These are phyloP conservation scores for Mrakia frigida DNA, from an alignment of 768 basidiomycete species.

Conservation along the genomic window DNA sequence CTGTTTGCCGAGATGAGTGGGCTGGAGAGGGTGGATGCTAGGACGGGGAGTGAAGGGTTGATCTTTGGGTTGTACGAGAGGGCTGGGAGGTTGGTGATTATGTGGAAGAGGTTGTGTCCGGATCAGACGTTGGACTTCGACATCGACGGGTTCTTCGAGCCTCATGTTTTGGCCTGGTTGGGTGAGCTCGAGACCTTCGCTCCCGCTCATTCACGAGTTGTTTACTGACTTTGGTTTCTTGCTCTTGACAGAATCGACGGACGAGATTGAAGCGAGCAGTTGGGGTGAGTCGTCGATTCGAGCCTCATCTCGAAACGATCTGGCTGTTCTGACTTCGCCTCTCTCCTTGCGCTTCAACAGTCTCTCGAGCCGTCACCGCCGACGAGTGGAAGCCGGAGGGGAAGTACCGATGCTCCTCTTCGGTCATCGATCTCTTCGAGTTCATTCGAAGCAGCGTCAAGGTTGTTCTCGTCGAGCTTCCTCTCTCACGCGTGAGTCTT, in stretches of 20 bases:
- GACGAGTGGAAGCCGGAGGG: neutral
- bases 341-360: neutral
- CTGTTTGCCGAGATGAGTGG: neutral
- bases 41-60: neutral
- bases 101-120: slow-evolving; percentile 3
- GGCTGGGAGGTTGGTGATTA: neutral
- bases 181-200: neutral
- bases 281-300: neutral
- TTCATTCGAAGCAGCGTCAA: neutral
- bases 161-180: neutral
- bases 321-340: neutral
- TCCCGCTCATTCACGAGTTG: neutral
- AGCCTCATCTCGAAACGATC: neutral
- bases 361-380: neutral
- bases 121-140: neutral
- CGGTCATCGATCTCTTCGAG: neutral
- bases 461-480: neutral
- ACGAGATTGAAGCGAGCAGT: neutral
- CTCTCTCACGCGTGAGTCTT: neutral
- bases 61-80: neutral
- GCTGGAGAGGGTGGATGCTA: neutral
- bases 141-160: neutral
- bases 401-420: neutral
- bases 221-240: neutral
- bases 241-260: neutral